Conservation (phyloP, 2,329 filamentous ascomycete species). For the Paecilomyces variotii region DNA sequence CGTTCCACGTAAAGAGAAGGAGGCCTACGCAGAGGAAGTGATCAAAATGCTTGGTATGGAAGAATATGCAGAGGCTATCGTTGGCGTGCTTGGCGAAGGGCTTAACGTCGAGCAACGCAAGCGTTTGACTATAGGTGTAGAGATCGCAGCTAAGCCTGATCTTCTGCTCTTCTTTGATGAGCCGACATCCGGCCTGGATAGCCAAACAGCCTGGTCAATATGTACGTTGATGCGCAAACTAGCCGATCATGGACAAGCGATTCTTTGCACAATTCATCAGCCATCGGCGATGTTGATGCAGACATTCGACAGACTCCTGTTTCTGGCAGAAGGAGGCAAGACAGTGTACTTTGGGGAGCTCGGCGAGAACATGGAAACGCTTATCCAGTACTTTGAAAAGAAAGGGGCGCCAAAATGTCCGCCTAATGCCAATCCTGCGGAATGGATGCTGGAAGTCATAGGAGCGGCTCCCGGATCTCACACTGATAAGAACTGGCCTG, state of each 20-base stretch:
- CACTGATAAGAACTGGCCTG: conserved; percentile 58
- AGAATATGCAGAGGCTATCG: conserved; percentile 82
- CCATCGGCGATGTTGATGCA: conserved; percentile 92
- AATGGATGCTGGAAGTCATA: conserved; percentile 61
- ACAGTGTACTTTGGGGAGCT: conserved; percentile 65
- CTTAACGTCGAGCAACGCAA: conserved; percentile 58
- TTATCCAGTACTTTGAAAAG: conserved; percentile 57
- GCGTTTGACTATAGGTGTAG: conserved; percentile 89
- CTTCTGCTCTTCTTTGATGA: conserved; percentile 89
- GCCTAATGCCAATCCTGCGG: conserved; percentile 61
- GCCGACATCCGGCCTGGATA: conserved; percentile 88
- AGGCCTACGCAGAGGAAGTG: conserved; percentile 81
- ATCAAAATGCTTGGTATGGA: conserved; percentile 88
- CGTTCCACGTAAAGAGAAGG: conserved; percentile 64
- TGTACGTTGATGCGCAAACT: conserved; percentile 81
- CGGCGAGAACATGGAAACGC: conserved; percentile 49
- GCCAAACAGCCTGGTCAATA: conserved; percentile 90
- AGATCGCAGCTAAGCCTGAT: conserved; percentile 84
- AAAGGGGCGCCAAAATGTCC: conserved; percentile 56
- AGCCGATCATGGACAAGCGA: conserved; percentile 79
- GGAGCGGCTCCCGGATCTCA: conserved; percentile 56
- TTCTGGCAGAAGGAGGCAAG: conserved; percentile 57
- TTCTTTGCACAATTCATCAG: conserved; percentile 96
- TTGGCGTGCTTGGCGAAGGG: conserved; percentile 82
- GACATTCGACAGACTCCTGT: conserved; percentile 61